Evolutionary conservation across 129 eudicot genomes (phyloP).

Genomic region (Lactuca sativa): DNA sequence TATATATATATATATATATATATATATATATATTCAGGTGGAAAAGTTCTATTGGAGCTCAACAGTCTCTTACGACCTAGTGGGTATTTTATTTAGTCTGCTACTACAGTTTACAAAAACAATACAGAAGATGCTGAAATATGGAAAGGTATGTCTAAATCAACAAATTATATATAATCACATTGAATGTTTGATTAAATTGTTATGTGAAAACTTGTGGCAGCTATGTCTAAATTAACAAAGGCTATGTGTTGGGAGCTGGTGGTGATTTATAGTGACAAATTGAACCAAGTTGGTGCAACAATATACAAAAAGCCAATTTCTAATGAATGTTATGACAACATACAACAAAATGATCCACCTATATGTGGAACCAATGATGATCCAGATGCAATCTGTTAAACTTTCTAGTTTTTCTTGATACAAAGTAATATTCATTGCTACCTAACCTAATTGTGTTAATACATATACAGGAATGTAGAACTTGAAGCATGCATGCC

Average conservation of each 20-base stretch:
- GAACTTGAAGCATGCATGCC: slow-evolving; percentile 61
- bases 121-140: slow-evolving; percentile 46
- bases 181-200: neutral
- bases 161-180: neutral
- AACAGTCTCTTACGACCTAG: slow-evolving; percentile 61
- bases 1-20: no score
- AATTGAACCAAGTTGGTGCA: slow-evolving; percentile 40
- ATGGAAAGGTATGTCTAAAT: slow-evolving; percentile 45
- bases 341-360: slow-evolving; percentile 25
- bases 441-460: no score
- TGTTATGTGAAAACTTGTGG: no score
- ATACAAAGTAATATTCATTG: no score
- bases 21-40: slow-evolving; percentile 47
- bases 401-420: neutral
- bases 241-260: slow-evolving; percentile 61
- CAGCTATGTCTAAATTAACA: slow-evolving; percentile 55
- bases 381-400: slow-evolving; percentile 41
- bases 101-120: slow-evolving; percentile 58
- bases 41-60: slow-evolving; percentile 59
- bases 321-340: slow-evolving; percentile 31
- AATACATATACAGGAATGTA: slow-evolving; percentile 58
- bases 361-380: slow-evolving; percentile 27
- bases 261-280: slow-evolving; percentile 36
- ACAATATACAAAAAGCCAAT: slow-evolving; percentile 38
- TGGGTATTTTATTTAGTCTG: slow-evolving; percentile 67